These are phyloP conservation scores for Vitis riparia DNA, from an alignment of 164 flowering plant species.

Conservation along the genomic window DNA sequence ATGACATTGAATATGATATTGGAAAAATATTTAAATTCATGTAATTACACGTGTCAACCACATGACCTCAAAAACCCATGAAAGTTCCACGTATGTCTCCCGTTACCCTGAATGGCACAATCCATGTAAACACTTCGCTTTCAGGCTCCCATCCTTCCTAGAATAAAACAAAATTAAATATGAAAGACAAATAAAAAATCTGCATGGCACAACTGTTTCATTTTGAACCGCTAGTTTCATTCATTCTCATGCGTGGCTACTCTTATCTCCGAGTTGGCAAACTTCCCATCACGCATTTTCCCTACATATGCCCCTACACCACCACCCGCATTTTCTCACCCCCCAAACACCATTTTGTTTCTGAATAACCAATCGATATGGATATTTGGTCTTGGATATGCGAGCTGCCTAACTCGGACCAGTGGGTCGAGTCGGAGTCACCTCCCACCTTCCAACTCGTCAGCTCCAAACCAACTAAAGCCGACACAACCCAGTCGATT, in stretches of 20 bases:
- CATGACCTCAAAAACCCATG: constrained; percentile 9
- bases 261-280: constrained; percentile 38
- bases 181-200: constrained; percentile 13
- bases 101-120: background rate
- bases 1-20: background rate
- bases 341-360: background rate
- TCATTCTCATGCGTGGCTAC: constrained; percentile 24
- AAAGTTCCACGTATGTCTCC: constrained; percentile 16
- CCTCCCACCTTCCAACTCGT: constrained; percentile 44
- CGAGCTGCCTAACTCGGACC: constrained; percentile 52
- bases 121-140: constrained; percentile 4
- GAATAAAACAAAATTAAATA: background rate
- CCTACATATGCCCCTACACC: background rate
- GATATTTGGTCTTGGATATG: constrained; percentile 91
- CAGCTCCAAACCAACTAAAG: constrained; percentile 3
- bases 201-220: constrained; percentile 10
- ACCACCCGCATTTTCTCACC: constrained; percentile 1
- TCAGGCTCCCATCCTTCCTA: background rate
- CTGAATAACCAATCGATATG: constrained; percentile 23
- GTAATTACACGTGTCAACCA: constrained; percentile 18
- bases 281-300: constrained; percentile 44
- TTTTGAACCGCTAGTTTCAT: constrained; percentile 32
- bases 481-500: constrained; percentile 37
- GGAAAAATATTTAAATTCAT: background rate
- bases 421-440: constrained; percentile 49